Base-by-base conservation (phyloP, 768 basidiomycete genomes). In the Psilocybe tampanensis region DNA sequence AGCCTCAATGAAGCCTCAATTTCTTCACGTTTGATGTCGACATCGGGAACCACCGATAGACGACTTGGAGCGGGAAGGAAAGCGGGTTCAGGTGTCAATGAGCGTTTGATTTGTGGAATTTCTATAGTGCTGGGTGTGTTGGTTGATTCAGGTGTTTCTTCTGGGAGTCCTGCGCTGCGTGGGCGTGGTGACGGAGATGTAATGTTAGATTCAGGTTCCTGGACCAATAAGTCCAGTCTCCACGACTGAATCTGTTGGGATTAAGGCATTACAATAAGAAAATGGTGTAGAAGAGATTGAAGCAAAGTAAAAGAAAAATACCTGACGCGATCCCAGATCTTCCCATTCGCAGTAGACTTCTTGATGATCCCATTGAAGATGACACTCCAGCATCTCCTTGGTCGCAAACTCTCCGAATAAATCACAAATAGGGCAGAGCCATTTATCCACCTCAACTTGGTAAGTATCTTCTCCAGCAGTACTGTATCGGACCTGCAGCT, bases 391-490 rank as follows among this genome's bases (percentile, higher is more conserved):
- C 60, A 69, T 70, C 29, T 68, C 69, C 23, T 58, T 59, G 4
- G 67, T 72, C 2, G 33, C 51, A 13, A 70, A 56, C 9, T 11
- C 55, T 11, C 64, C 68, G 7, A 68, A 57, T 17, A 72, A 56
- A 29, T 65, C 56, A 34, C 70, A 72, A 17, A 72, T 52, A 0
- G 69, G 69, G 42, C 70, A 72, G 12, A 41, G 44, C 68, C 68
- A 70, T 6, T 57, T 49, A 17, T 58, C 49, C n/a, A 66, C 32
- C n/a, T 47, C 42, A 4, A 61, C 53, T 62, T 64, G 54, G 21
- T 49, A 66, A 23, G 34, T 47, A 11, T 52, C 47, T 29, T 57
- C 63, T n/a, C 56, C 55, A 32, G 55, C 52, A 60, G 55, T 33
- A 47, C 58, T 67, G 66, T 64, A 68, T 45, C 26, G 72, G 63